A percentile compares a stretch with the other conserved stretches of the same genome.
Conservation (phyloP, 257 asterid genomes). For the Linaria vulgaris region DNA sequence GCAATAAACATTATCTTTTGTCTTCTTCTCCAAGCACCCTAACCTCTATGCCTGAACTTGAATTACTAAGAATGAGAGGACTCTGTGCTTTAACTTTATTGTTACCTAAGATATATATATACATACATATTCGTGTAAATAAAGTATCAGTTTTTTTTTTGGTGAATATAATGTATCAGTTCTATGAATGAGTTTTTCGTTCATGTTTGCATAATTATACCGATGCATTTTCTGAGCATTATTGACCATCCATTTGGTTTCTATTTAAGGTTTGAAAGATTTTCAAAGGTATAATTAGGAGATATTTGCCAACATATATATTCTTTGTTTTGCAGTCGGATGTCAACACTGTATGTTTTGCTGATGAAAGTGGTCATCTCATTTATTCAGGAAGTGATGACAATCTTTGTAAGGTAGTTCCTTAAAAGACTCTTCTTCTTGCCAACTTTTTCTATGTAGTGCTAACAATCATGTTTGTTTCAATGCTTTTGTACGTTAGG, state of each 20-base stretch:
- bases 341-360: slow-evolving; percentile 90
- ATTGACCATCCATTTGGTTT: too few relatives aligned
- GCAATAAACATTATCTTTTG: not conserved
- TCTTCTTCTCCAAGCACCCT: not conserved
- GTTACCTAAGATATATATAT: too few relatives aligned
- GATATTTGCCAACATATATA: slow-evolving; percentile 3
- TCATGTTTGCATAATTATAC: too few relatives aligned
- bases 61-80: too few relatives aligned
- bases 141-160: too few relatives aligned
- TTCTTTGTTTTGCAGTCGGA: slow-evolving; percentile 62
- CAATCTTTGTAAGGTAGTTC: slow-evolving; percentile 72
- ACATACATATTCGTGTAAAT: too few relatives aligned
- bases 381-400: slow-evolving; percentile 93
- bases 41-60: not conserved
- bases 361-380: slow-evolving; percentile 87
- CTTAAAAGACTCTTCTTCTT: not conserved
- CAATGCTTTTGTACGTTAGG: not conserved
- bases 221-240: too few relatives aligned
- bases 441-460: not conserved
- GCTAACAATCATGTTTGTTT: not conserved
- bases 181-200: too few relatives aligned
- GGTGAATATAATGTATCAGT: too few relatives aligned
- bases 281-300: not conserved
- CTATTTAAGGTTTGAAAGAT: too few relatives aligned
- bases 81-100: too few relatives aligned